Evolutionary conservation across 1,139 yeast species (phyloP), one percentile per base, ranked within the genome.

Genomic region (Yamadazyma diddensiae): DNA sequence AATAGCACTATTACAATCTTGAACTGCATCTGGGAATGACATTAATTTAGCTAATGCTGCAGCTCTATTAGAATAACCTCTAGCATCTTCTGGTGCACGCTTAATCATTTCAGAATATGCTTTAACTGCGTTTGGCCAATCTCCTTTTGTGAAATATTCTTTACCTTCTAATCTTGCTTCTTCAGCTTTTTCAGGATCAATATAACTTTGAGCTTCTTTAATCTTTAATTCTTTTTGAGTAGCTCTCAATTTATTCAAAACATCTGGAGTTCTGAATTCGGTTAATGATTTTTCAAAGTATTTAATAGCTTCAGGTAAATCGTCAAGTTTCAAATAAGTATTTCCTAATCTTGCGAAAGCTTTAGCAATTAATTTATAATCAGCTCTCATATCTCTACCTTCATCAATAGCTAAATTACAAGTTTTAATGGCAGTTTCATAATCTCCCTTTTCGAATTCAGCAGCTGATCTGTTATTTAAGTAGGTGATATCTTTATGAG

Each of bases 401-500:
- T 84, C 78, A 30, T 86, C 96, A 42, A 92, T 74, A 12, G 98
- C 97, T 37, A 67, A 65, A 46, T 77, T 66, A 61, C 97, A 83
- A 5, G 97, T 86, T 37, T 71, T 63, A 45, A 92, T 83, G 24
- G 96, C 90, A 11, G 80, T 64, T 37, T 87, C 95, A 51, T 77
- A 86, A 52, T 88, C 97, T 38, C 94, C 96, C 61, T 90, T 88
- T 64, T 94, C 99, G 52, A 65, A 92, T 61, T 92, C 96, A 18
- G 98, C 98, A 35, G 99, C 98, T 22, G 98, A 94, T 53, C 94
- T 79, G 71, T 94, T 94, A 69, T 92, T 94, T 56, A 94, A 72
- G 59, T 84, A 94, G 1, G 98, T 92, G 52, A 92, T 86, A 54
- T 94, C 98, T 53, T 81, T 74, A 63, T 71, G 65, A 20, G 80